A percentile compares a stretch with the other conserved stretches of the same genome.
phyloP scores from a whole-genome alignment of 768 basidiomycete species.

The Auriscalpium microsporum region DNA sequence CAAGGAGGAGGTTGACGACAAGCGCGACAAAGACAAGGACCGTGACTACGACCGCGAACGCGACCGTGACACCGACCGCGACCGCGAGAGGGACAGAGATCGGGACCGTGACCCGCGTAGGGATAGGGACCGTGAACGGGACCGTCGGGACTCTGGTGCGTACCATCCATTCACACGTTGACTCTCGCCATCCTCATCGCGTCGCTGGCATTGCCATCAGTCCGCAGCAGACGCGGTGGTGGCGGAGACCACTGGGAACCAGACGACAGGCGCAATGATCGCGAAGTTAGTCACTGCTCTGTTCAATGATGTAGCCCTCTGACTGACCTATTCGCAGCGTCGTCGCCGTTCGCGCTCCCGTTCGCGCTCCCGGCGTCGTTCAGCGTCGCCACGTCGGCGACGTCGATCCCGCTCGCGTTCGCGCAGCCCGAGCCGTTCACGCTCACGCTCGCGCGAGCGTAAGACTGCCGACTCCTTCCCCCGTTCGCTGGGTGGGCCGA shows the following conservation, averaged over 20 bases:
- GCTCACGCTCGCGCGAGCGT: constrained; percentile 46
- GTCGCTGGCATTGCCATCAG: constrained; percentile 25
- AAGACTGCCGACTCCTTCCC: constrained; percentile 59
- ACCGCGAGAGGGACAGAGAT: constrained; percentile 32
- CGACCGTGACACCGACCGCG: constrained; percentile 42
- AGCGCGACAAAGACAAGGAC: constrained; percentile 38
- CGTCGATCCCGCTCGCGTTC: constrained; percentile 53
- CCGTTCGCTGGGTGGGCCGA: constrained; percentile 78
- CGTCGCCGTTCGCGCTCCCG: constrained; percentile 42
- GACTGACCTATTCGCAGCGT: constrained; percentile 4
- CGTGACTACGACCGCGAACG: constrained; percentile 34
- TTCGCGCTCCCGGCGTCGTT: constrained; percentile 65
- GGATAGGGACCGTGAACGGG: constrained; percentile 27
- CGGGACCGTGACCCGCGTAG: constrained; percentile 22
- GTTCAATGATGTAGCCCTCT: neutral
- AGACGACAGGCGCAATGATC: constrained; percentile 56
- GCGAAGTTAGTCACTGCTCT: constrained; percentile 43
- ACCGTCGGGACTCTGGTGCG: constrained; percentile 52
- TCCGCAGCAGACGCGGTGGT: constrained; percentile 34
- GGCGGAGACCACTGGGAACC: constrained; percentile 80
- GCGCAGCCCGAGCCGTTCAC: constrained; percentile 54
- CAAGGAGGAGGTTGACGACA: constrained; percentile 68
- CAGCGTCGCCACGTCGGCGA: constrained; percentile 55
- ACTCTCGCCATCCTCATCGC: neutral
- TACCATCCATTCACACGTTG: constrained; percentile 5